Conservation (phyloP, 805 yeast genomes). For the Kuraishia hungarica region DNA sequence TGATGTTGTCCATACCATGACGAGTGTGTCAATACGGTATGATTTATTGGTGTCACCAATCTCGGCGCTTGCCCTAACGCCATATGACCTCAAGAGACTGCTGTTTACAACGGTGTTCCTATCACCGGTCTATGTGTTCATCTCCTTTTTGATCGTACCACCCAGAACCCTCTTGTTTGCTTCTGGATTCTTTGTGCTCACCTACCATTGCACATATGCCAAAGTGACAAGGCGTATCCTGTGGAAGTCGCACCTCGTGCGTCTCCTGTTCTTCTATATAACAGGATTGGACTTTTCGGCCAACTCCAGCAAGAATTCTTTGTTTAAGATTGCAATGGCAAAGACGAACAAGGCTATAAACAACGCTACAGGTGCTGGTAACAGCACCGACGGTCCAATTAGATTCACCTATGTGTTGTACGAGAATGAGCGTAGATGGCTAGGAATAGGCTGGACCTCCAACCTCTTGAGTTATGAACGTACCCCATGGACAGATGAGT, state of each 20-base stretch:
- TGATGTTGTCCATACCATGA: constrained; percentile 70
- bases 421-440: constrained; percentile 95
- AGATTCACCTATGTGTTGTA: constrained; percentile 86
- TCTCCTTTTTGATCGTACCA: constrained; percentile 57
- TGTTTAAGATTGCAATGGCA: constrained; percentile 48
- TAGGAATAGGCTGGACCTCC: constrained; percentile 97
- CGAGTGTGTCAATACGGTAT: constrained; percentile 65
- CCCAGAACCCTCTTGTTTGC: constrained; percentile 61
- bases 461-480: constrained; percentile 87
- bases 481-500: constrained; percentile 96
- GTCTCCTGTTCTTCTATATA: constrained; percentile 67
- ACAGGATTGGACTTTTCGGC: constrained; percentile 75
- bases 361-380: constrained; percentile 8
- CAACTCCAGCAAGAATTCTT: constrained; percentile 22
- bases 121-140: constrained; percentile 74
- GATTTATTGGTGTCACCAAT: constrained; percentile 79
- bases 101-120: constrained; percentile 77
- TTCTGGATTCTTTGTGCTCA: constrained; percentile 52
- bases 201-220: constrained; percentile 84
- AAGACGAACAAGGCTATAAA: constrained; percentile 33
- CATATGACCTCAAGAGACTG: constrained; percentile 71
- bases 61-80: constrained; percentile 60
- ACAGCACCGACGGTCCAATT: constrained; percentile 34
- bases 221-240: constrained; percentile 74
- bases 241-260: constrained; percentile 72